Evolutionary conservation across 192 early-diverging fungal genomes (phyloP).

Genomic region (Linnemannia schmuckeri): DNA sequence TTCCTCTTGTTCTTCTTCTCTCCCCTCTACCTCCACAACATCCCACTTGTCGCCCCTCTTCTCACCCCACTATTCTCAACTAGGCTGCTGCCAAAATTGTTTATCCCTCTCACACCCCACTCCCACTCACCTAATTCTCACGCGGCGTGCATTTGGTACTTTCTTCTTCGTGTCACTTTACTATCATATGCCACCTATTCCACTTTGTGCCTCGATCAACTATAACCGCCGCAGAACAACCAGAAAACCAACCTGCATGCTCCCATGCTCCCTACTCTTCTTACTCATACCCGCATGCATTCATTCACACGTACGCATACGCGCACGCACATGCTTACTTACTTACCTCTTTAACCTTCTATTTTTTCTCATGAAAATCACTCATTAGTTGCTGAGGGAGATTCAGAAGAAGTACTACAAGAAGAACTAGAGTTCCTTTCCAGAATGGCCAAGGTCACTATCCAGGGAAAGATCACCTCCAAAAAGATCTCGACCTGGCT

Average conservation of each 20-base stretch:
- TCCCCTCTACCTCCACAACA: neutral
- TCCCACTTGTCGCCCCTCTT: neutral
- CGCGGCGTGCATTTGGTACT: neutral
- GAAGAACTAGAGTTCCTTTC: conserved; percentile 41
- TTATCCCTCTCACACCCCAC: neutral
- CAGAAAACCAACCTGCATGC: neutral
- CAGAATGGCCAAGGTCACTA: conserved; percentile 42
- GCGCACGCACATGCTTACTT: neutral
- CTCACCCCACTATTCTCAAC: neutral
- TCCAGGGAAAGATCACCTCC: conserved; percentile 53
- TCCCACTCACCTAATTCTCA: neutral
- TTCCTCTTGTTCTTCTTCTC: neutral
- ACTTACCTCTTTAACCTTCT: neutral
- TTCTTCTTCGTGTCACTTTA: too few relatives aligned
- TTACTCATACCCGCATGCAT: neutral
- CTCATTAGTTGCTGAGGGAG: conserved; percentile 43
- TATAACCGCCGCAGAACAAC: neutral
- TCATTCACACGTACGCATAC: neutral
- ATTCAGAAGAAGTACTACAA: conserved; percentile 32
- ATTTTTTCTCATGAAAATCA: neutral
- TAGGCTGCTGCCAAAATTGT: neutral
- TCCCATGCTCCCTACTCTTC: too few relatives aligned
- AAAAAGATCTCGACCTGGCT: conserved; percentile 55
- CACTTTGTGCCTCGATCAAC: neutral
- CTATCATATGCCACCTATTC: neutral